Base-by-base conservation (phyloP, 805 yeast genomes). In the Clavispora santaluciae region DNA sequence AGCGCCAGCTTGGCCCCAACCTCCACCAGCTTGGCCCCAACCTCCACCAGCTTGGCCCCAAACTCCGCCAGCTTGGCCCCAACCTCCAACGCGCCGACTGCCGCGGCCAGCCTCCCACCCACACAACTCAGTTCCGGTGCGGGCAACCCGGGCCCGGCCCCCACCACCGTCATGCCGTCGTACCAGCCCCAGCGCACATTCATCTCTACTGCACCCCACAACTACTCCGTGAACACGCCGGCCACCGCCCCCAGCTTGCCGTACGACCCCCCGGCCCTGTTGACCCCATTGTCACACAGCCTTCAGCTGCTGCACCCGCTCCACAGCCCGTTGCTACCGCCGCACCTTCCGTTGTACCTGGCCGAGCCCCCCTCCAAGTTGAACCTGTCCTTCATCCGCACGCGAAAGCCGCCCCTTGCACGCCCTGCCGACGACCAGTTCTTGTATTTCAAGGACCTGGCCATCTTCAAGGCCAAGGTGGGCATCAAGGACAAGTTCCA, bases 211-310 rank as follows among this genome's bases (percentile, higher is more conserved):
- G 42, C 12, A 23, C 42, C 38, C 23, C 38, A 39, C 23, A 40
- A 40, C 22, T 36, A 29, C 18, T 20, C 41, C 22, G 25, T 25
- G 8, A 43, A 43, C 21, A 26, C 13, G n/a, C 41, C 36, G 29
- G 38, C 41, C 36, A 43, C 39, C 15, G 36, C 13, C 4, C 29
- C 17, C 10, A 18, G 9, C 9, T 16, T 16, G 4, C 20, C 18
- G 20, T 28, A 28, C 18, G 31, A 28, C 31, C 3, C 20, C 5
- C 31, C 20, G 2, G 20, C 31, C 8, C 31, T 6, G 31, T n/a
- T 28, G 7, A 16, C 20, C 22, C 34, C 22, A 23, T 20, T 31
- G 34, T 24, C 7, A 15, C 38, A 15, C 8, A 23, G 11, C 5
- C 31, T 23, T 13, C 28, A 12, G n/a, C 28, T 22, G 28, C 17